phyloP scores from a whole-genome alignment of 129 eudicot genomes.

The Cynara cardunculus region DNA sequence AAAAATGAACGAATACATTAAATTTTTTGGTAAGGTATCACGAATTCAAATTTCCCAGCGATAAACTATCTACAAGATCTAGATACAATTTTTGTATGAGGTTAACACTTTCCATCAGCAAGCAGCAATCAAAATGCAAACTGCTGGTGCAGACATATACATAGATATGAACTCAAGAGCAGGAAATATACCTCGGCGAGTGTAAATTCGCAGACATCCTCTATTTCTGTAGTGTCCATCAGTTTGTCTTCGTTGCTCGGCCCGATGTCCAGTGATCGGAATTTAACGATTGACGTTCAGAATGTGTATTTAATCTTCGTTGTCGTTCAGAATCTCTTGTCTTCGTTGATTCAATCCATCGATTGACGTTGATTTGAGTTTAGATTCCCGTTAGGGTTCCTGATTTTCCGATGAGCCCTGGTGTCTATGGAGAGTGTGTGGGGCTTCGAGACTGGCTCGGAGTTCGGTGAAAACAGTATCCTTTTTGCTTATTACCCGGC shows the following conservation, averaged over 20 bases:
- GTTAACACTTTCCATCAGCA: background rate
- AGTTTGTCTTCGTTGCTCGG: background rate
- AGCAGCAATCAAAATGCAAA: background rate
- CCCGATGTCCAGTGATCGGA: background rate
- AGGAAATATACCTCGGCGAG: conserved; percentile 48
- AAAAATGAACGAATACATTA: background rate
- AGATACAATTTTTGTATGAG: background rate
- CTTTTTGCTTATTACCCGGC: no score
- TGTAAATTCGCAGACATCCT: conserved; percentile 46
- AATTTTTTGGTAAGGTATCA: background rate
- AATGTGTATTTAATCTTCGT: background rate
- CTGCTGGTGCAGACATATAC: background rate
- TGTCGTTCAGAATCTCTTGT: background rate
- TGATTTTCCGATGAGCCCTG: conserved; percentile 4
- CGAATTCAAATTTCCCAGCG: background rate
- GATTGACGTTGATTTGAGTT: conserved; percentile 13
- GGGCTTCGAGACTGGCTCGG: background rate
- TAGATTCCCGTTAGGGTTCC: conserved; percentile 14
- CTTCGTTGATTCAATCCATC: background rate
- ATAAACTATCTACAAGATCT: background rate
- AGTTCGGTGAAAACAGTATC: no score
- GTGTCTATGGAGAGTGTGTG: background rate
- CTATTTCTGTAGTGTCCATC: conserved; percentile 28
- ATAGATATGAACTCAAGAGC: background rate
- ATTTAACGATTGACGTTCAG: background rate